Evolutionary conservation across 768 basidiomycete genomes (phyloP).

Genomic region (Lactifluus rugatus): DNA sequence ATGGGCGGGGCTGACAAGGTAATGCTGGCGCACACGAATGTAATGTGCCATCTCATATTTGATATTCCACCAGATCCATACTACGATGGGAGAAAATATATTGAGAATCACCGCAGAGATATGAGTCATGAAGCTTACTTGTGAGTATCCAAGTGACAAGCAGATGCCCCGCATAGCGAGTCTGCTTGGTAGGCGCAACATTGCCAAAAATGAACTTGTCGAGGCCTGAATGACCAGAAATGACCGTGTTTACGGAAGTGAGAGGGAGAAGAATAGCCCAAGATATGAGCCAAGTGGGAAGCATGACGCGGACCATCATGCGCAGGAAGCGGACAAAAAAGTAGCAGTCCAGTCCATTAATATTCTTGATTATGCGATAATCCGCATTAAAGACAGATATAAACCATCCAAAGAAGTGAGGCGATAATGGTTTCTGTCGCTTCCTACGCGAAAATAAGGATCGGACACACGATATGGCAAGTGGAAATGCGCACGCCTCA

Average conservation of each 20-base stretch:
- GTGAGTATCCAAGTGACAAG: constrained; percentile 75
- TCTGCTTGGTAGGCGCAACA: constrained; percentile 40
- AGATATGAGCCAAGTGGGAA: constrained; percentile 87
- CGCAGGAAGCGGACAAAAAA: constrained; percentile 85
- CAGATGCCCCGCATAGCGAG: constrained; percentile 70
- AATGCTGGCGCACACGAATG: constrained; percentile 67
- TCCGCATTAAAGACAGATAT: constrained; percentile 53
- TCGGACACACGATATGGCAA: background rate
- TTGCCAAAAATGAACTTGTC: constrained; percentile 79
- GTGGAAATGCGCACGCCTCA: constrained; percentile 29
- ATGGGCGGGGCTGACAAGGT: constrained; percentile 68
- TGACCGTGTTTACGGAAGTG: constrained; percentile 45
- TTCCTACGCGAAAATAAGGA: constrained; percentile 32
- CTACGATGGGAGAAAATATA: constrained; percentile 29
- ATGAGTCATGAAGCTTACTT: constrained; percentile 34
- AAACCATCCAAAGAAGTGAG: constrained; percentile 54
- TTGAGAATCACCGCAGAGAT: background rate
- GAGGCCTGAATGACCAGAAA: constrained; percentile 43
- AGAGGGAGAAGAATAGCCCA: constrained; percentile 82
- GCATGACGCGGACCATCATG: constrained; percentile 70
- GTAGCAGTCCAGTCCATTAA: constrained; percentile 86
- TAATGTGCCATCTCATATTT: constrained; percentile 74
- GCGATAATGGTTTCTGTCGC: constrained; percentile 45
- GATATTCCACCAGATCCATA: constrained; percentile 83
- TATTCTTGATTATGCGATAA: constrained; percentile 47